phyloP scores from a whole-genome alignment of 257 asterid species.

The Thymus quinquecostatus region DNA sequence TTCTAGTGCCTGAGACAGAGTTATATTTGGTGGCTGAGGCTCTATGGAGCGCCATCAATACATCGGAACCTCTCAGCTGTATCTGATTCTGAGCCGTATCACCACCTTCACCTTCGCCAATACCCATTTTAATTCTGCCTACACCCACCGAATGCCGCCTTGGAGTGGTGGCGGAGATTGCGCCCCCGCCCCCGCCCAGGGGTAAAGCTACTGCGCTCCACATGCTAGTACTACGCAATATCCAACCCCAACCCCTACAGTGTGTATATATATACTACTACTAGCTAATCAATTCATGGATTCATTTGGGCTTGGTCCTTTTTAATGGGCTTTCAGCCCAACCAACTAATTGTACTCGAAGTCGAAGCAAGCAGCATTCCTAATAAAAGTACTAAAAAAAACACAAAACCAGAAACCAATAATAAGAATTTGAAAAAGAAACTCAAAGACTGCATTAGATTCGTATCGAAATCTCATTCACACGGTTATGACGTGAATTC shows the following conservation, averaged over 20 bases:
- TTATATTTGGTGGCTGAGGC: constrained; percentile 27
- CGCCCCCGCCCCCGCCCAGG: background rate
- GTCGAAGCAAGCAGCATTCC: too few species aligned
- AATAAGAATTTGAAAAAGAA: too few species aligned
- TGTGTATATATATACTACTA: too few species aligned
- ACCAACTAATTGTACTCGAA: background rate
- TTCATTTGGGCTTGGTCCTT: background rate
- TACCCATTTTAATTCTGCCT: background rate
- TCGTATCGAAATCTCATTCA: too few species aligned
- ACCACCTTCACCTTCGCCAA: background rate
- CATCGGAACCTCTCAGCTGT: constrained; percentile 57
- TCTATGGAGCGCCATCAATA: constrained; percentile 54
- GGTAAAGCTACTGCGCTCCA: constrained; percentile 4
- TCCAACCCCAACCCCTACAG: too few species aligned
- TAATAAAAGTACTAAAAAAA: too few species aligned
- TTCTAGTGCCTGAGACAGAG: background rate
- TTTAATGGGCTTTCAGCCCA: background rate
- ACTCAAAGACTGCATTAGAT: too few species aligned
- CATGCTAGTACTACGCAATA: background rate
- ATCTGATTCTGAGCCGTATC: background rate
- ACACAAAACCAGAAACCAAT: too few species aligned
- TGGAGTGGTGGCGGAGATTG: background rate
- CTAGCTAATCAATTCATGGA: too few species aligned
- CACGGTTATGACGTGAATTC: too few species aligned
- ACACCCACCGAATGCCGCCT: background rate